Base-by-base conservation (phyloP, 2,329 filamentous ascomycete species). In the Fusarium falciforme region DNA sequence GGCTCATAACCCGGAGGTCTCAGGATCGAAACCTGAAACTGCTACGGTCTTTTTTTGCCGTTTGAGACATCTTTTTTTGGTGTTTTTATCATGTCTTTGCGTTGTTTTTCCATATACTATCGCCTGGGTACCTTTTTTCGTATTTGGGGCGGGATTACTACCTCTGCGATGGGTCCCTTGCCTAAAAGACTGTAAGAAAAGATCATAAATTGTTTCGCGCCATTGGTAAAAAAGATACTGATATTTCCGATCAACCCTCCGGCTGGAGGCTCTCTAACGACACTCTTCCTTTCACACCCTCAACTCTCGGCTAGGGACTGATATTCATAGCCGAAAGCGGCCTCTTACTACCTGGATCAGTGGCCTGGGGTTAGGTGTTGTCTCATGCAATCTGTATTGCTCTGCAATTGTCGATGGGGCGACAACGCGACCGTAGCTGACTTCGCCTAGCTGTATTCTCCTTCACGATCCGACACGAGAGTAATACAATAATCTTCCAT, bases 1-100 rank as follows among this genome's bases (percentile, higher is more conserved):
- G 70, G 71, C 71, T 74, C 71, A 73, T 74, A 74, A 74, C 71
- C 71, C 71, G 71, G 71, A 73, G 71, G 71, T 69, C 71, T 61
- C 49, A 61, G 49, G 71, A 73, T 73, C 71, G 71, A 73, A 74
- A 68, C 71, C 49, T 61, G 49, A 65, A 73, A 68, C 71, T 73
- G 71, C 71, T 73, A 47, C 4, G 14, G 10, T 47, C 5, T 14
- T 47, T 47, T 47, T 47, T 47, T 25, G 42, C 42, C 12, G 1
- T 25, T 25, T 16, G 4, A 27, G 42, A 17, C 14, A 5, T 17
- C 11, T 10, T 6, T 14, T 9, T 9, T 42, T 33, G 8, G 10
- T 33, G 29, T 17, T 36, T 36, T 16, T 16, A 16, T 36, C 14
- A 36, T 36, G 33, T 36, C 33, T 6, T 36, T 36, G 16, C 33